Percentiles rank a stretch among this genome's conserved stretches.
These are phyloP conservation scores for Viola odorata DNA, from an alignment of 345 rosid genomes.

Conservation along the genomic window DNA sequence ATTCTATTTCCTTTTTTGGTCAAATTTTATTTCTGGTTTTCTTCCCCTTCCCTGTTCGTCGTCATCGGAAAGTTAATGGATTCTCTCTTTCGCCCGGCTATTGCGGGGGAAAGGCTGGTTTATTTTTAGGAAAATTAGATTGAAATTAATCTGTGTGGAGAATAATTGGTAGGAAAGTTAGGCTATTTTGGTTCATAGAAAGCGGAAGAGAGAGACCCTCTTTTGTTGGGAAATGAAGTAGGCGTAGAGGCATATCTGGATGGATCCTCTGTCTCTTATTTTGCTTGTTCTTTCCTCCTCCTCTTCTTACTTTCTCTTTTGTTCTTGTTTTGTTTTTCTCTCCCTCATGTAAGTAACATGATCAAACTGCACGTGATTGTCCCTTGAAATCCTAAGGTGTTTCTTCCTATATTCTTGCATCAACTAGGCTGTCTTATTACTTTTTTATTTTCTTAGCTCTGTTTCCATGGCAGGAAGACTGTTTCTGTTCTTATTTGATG, in stretches of 20 bases:
- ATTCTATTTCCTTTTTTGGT: no score
- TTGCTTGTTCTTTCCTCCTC: no score
- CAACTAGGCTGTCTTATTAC: background rate
- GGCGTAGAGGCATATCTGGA: conserved; percentile 19
- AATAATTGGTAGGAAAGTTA: conserved; percentile 19
- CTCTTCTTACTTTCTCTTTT: background rate
- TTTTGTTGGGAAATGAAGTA: conserved; percentile 29
- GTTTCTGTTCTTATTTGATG: background rate
- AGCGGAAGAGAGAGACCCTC: conserved; percentile 19
- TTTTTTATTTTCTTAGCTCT: background rate
- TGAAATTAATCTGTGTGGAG: conserved; percentile 29
- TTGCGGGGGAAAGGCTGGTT: conserved; percentile 31
- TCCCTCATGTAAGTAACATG: background rate
- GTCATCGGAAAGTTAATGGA: no score
- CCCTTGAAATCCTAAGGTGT: no score
- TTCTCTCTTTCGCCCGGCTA: conserved; percentile 23
- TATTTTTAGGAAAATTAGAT: conserved; percentile 5
- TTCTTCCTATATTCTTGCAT: no score
- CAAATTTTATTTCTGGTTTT: no score
- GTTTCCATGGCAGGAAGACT: background rate
- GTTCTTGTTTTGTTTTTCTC: background rate
- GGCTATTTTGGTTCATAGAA: conserved; percentile 23
- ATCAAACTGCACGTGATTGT: no score
- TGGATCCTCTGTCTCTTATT: conserved; percentile 1
- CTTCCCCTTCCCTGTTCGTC: no score